phyloP scores from a whole-genome alignment of 2,329 filamentous ascomycete species.

The Fonsecaea multimorphosa region DNA sequence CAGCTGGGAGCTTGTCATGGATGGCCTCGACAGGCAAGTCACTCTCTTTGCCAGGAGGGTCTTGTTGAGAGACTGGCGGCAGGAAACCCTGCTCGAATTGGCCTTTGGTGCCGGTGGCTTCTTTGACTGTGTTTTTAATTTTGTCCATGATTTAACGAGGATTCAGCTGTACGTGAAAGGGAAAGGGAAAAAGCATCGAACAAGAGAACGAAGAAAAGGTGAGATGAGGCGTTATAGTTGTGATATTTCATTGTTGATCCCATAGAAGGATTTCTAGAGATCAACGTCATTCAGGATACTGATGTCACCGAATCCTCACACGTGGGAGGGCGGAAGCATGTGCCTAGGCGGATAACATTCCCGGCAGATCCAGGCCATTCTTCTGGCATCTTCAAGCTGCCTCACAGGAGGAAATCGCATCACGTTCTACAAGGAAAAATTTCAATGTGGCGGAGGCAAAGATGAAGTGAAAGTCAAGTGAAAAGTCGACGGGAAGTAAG shows the following conservation, averaged over 20 bases:
- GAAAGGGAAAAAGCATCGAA: too few species aligned
- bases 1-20: constrained; percentile 70
- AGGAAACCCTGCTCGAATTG: constrained; percentile 38
- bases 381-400: background rate
- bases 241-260: background rate
- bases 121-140: constrained; percentile 41
- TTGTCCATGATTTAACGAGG: constrained; percentile 40
- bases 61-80: constrained; percentile 59
- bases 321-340: background rate
- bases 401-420: background rate
- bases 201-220: background rate
- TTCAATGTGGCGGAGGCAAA: background rate
- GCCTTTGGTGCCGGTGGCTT: constrained; percentile 33
- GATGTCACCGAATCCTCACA: background rate
- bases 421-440: background rate
- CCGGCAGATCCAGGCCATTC: background rate
- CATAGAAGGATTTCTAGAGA: background rate
- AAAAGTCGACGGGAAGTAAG: background rate
- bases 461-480: background rate
- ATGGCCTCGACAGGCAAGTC: constrained; percentile 65
- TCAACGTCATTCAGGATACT: background rate
- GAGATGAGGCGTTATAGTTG: background rate
- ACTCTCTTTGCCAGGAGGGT: constrained; percentile 60
- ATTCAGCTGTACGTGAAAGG: background rate
- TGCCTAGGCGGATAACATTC: background rate